Percentiles rank a stretch among this genome's conserved stretches.
These are phyloP conservation scores for Suillus bovinus DNA, from an alignment of 768 basidiomycete species.

Conservation along the genomic window DNA sequence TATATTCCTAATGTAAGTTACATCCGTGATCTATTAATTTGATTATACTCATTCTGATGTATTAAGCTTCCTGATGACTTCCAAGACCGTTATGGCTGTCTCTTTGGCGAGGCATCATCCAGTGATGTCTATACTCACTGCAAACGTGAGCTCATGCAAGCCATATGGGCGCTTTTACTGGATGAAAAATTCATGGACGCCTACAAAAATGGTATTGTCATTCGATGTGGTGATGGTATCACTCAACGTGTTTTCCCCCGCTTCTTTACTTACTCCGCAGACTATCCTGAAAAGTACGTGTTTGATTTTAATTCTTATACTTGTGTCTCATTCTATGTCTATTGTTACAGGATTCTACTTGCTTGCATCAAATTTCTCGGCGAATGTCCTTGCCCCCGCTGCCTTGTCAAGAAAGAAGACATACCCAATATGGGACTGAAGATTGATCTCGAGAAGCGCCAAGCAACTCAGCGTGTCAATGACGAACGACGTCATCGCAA, in stretches of 20 bases:
- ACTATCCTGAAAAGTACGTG: constrained; percentile 28
- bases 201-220: constrained; percentile 21
- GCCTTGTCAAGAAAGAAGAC: constrained; percentile 18
- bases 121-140: no score
- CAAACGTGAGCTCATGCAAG: constrained; percentile 25
- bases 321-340: background rate
- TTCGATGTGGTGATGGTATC: constrained; percentile 20
- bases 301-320: background rate
- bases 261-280: constrained; percentile 24
- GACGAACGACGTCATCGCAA: background rate
- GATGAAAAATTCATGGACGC: constrained; percentile 19
- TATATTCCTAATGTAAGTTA: constrained; percentile 14
- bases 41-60: background rate
- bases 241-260: constrained; percentile 15
- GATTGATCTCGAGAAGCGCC: constrained; percentile 8
- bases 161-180: constrained; percentile 15
- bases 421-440: constrained; percentile 16
- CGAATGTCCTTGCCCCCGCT: constrained; percentile 28
- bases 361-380: constrained; percentile 26
- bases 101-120: no score
- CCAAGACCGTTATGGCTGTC: no score
- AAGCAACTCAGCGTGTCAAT: constrained; percentile 5
- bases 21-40: background rate
- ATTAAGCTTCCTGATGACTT: no score
- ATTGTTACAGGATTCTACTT: constrained; percentile 18